phyloP scores from a whole-genome alignment of 176 grass and related monocot genomes.

The Triticum urartu region DNA sequence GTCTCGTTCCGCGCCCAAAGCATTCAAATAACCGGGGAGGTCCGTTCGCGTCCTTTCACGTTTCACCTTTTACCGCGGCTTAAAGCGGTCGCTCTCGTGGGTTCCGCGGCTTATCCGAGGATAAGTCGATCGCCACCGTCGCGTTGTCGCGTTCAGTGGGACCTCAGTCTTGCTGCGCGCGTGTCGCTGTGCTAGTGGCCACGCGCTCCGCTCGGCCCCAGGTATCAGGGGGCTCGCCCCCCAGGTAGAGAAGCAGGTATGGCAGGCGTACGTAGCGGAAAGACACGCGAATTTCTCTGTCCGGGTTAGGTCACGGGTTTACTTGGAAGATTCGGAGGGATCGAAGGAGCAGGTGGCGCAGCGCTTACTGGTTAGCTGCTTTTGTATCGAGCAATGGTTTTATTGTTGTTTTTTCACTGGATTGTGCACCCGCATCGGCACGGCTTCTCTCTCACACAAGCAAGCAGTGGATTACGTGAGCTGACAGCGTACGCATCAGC shows the following conservation, averaged over 20 bases:
- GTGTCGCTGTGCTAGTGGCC: background rate
- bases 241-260: background rate
- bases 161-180: background rate
- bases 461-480: background rate
- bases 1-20: background rate
- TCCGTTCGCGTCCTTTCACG: background rate
- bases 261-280: background rate
- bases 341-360: background rate
- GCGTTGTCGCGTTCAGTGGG: background rate
- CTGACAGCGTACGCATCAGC: background rate
- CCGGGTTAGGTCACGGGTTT: conserved; percentile 32
- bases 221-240: background rate
- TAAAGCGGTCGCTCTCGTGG: background rate
- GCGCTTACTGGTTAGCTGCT: background rate
- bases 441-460: background rate
- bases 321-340: conserved; percentile 42
- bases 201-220: background rate
- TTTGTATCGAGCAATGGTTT: background rate
- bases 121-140: background rate
- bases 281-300: background rate
- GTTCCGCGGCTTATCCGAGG: background rate
- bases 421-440: background rate
- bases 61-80: too few species aligned
- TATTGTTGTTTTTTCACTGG: background rate
- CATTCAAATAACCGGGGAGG: conserved; percentile 6